Conservation (phyloP, 176 grass and related monocot species). For the Zea mays region Zm-B73-REFERENCE-NAM-5.0 NC_050104.1:153288501-153289000, state of each 20-base stretch:
- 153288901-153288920: neutral
- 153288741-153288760: neutral
- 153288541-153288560: slow-evolving; percentile 14
- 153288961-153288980: neutral
- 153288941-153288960: neutral
- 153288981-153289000: neutral
- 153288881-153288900: slow-evolving; percentile 14
- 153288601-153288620: slow-evolving; percentile 5
- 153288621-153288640: slow-evolving; percentile 89
- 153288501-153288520: slow-evolving; percentile 67
- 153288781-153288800: slow-evolving; percentile 92
- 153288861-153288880: slow-evolving; percentile 70
- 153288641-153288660: slow-evolving; percentile 74
- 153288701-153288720: slow-evolving; percentile 13
- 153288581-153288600: neutral
- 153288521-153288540: slow-evolving; percentile 63
- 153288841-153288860: slow-evolving; percentile 68
- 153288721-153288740: neutral
- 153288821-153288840: slow-evolving; percentile 63
- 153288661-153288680: slow-evolving; percentile 58
- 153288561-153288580: neutral
- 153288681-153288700: slow-evolving; percentile 62
- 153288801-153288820: slow-evolving; percentile 95
- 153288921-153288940: neutral
- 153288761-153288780: slow-evolving; percentile 10